A percentile compares a stretch with the other conserved stretches of the same genome.
These are phyloP conservation scores for Suaeda aralocaspica DNA, from an alignment of 148 eudicot species.

Conservation along the genomic window DNA sequence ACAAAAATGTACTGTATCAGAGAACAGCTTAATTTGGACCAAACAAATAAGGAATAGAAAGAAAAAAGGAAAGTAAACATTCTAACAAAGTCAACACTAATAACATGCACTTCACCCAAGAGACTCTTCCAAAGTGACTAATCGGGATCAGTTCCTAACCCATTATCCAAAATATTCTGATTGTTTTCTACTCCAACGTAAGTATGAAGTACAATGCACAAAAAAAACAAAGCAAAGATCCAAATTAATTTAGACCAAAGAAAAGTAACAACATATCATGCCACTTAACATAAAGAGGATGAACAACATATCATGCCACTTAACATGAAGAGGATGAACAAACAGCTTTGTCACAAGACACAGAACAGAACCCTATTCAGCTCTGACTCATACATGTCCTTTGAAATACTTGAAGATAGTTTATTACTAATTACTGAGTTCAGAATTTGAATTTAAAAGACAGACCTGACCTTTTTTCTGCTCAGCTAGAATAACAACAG, in stretches of 20 bases:
- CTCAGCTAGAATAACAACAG: slow-evolving; percentile 58
- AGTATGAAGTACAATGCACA: not conserved
- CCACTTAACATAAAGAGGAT: too few relatives aligned
- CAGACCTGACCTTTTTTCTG: slow-evolving; percentile 60
- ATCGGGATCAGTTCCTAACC: not conserved
- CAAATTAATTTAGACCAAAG: not conserved
- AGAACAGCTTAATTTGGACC: not conserved
- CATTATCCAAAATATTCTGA: not conserved
- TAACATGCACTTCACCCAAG: not conserved
- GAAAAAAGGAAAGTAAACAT: not conserved
- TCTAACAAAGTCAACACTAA: not conserved
- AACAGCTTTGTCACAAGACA: not conserved
- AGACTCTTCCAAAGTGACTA: not conserved
- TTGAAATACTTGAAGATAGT: not conserved
- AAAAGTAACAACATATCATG: not conserved
- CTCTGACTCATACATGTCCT: not conserved
- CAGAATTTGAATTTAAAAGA: not conserved
- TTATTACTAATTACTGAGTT: not conserved
- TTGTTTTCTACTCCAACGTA: not conserved
- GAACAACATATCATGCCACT: not conserved
- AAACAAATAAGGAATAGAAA: not conserved
- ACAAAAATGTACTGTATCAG: not conserved
- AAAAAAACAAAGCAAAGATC: too few relatives aligned
- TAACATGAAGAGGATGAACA: not conserved
- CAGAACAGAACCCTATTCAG: not conserved